Evolutionary conservation across 2,329 filamentous ascomycete genomes (phyloP).

Genomic region (Phaeomoniella chlamydospora): DNA sequence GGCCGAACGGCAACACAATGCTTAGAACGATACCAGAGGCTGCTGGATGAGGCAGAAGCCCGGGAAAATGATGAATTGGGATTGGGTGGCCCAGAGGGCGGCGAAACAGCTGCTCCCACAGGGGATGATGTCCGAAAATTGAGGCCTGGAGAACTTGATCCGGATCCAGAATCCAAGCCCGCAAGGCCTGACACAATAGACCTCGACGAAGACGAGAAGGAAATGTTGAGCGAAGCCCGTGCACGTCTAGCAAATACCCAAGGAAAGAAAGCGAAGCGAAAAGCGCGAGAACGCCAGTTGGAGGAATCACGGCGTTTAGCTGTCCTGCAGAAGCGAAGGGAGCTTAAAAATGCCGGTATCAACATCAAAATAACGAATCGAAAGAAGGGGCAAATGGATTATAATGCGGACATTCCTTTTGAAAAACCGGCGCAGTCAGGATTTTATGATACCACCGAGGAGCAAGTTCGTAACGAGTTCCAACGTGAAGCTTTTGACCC

Average conservation of each 20-base stretch:
- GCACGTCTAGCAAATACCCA: constrained; percentile 94
- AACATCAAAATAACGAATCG: constrained; percentile 89
- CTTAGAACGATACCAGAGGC: constrained; percentile 88
- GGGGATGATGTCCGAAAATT: constrained; percentile 84
- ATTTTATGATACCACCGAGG: constrained; percentile 87
- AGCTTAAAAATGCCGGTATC: constrained; percentile 94
- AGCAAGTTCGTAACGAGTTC: constrained; percentile 65
- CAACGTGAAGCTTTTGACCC: constrained; percentile 81
- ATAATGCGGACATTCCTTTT: constrained; percentile 97
- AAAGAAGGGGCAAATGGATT: constrained; percentile 97
- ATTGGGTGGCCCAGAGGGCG: constrained; percentile 71
- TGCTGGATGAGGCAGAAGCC: constrained; percentile 89
- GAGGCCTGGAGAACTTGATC: constrained; percentile 81
- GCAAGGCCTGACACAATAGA: constrained; percentile 94
- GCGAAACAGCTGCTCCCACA: constrained; percentile 72
- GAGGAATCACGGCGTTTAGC: constrained; percentile 87
- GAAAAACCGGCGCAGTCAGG: constrained; percentile 80
- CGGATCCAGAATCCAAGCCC: constrained; percentile 93
- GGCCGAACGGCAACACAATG: constrained; percentile 95
- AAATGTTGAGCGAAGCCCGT: constrained; percentile 96
- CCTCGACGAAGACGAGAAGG: constrained; percentile 96
- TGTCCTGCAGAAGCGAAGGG: constrained; percentile 82
- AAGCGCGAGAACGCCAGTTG: constrained; percentile 86
- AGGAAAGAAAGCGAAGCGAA: constrained; percentile 97
- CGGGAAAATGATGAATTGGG: constrained; percentile 69